Base-by-base conservation (phyloP, 2,329 filamentous ascomycete species). In the Lasiodiplodia gonubiensis region DNA sequence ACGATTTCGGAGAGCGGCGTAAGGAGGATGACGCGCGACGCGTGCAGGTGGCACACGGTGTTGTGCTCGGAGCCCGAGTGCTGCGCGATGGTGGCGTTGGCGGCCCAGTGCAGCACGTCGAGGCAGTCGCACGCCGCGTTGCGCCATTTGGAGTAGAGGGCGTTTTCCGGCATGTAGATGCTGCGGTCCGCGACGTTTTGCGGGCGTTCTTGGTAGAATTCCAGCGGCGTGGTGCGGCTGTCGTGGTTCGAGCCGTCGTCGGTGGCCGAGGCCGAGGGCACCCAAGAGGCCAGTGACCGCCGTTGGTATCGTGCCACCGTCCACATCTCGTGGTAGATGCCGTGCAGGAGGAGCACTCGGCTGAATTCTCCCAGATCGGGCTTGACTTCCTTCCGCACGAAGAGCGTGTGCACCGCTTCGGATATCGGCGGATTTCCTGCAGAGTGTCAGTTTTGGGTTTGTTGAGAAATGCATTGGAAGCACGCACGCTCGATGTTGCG, bases 81-180 rank as follows among this genome's bases (percentile, higher is more conserved):
- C 59, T 81, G 80, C 4, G 83, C 83, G 35, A 86, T 82, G 0
- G 80, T 81, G 51, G 80, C 83, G 69, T 86, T 86, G 2, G 86
- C 86, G 21, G 82, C 80, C 86, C 86, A 88, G 70, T 88, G 85
- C 2, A 88, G 77, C 1, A 87, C 81, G 67, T 88, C 86, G 2
- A 88, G 71, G 51, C 79, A 82, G 64, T 84, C 83, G 51, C 81
- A 81, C 18, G 79, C 76, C 4, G 80, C 78, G 52, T 84, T 84
- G 16, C 81, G 76, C 82, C 83, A 85, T 37, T 82, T 84, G 0
- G 81, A 80, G 70, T 82, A 85, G 2, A 80, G 78, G 1, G 80
- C 78, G 25, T 82, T 81, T 2, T 79, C 76, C 5, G 84, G 84
- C 18, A 84, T 63, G 59, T 63, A 63, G 10, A 35, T 35, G 30